These are phyloP conservation scores for Beta vulgaris DNA, from an alignment of 148 eudicot species.

Conservation along the genomic window DNA sequence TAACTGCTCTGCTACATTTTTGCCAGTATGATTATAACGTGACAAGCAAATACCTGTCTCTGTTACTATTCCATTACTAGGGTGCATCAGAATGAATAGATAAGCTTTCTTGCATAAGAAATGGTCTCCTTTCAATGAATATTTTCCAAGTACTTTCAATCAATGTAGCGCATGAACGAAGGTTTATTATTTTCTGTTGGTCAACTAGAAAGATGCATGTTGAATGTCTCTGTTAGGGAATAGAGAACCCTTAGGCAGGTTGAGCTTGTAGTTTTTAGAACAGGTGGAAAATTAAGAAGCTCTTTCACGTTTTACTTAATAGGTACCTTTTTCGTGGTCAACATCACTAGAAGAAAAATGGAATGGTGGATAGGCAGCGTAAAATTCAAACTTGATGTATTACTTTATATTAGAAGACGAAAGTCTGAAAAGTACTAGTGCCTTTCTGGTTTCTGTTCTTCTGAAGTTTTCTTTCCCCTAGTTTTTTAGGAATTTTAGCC, in stretches of 20 bases:
- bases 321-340: background rate
- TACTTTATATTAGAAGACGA: background rate
- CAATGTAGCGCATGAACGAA: background rate
- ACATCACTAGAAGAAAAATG: background rate
- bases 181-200: background rate
- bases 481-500: background rate
- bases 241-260: background rate
- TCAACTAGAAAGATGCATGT: background rate
- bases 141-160: background rate
- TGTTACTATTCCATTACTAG: background rate
- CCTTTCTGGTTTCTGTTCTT: too few species aligned
- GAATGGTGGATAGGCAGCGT: background rate
- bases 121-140: background rate
- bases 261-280: background rate
- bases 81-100: background rate
- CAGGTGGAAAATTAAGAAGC: background rate
- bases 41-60: background rate
- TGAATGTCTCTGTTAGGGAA: background rate
- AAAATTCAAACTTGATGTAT: background rate
- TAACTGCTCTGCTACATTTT: background rate
- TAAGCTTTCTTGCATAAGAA: background rate
- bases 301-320: background rate
- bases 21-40: background rate
- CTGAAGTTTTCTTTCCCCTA: background rate
- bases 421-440: background rate